Conservation (phyloP, 2,329 filamentous ascomycete genomes). For the Proliferodiscus dingleyae region DNA sequence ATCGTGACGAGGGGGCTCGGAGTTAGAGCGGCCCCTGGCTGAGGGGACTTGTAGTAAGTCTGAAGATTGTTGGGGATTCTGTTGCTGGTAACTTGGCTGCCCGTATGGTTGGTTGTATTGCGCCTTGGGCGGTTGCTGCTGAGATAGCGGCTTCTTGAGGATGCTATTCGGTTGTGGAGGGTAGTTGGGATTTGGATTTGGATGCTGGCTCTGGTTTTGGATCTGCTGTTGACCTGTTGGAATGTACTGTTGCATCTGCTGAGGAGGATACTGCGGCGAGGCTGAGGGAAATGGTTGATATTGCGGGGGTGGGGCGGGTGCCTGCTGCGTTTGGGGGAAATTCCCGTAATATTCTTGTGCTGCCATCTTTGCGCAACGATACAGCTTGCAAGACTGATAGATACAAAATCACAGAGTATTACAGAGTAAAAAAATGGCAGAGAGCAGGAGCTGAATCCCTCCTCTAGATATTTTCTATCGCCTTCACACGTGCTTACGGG, state of each 20-base stretch:
- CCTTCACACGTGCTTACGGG: too few species aligned
- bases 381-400: too few species aligned
- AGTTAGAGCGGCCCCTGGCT: background rate
- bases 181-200: background rate
- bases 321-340: background rate
- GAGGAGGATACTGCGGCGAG: slow-evolving; percentile 1
- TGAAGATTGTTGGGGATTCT: too few species aligned
- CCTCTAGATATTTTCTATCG: too few species aligned
- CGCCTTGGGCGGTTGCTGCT: background rate
- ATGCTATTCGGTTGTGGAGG: slow-evolving; percentile 1
- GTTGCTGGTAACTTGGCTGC: background rate
- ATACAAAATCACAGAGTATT: too few species aligned
- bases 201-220: background rate
- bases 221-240: background rate
- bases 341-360: slow-evolving; percentile 19
- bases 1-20: background rate
- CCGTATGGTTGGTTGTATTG: slow-evolving; percentile 2
- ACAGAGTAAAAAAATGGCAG: too few species aligned
- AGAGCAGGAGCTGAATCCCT: too few species aligned
- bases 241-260: slow-evolving; percentile 3
- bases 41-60: too few species aligned
- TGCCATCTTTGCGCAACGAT: slow-evolving; percentile 11
- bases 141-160: slow-evolving; percentile 2
- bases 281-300: slow-evolving; percentile 1
- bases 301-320: slow-evolving; percentile 1